A percentile compares a stretch with the other conserved stretches of the same genome.
phyloP scores from a whole-genome alignment of 352 stramenopile species.

The Phytophthora syringae region DNA sequence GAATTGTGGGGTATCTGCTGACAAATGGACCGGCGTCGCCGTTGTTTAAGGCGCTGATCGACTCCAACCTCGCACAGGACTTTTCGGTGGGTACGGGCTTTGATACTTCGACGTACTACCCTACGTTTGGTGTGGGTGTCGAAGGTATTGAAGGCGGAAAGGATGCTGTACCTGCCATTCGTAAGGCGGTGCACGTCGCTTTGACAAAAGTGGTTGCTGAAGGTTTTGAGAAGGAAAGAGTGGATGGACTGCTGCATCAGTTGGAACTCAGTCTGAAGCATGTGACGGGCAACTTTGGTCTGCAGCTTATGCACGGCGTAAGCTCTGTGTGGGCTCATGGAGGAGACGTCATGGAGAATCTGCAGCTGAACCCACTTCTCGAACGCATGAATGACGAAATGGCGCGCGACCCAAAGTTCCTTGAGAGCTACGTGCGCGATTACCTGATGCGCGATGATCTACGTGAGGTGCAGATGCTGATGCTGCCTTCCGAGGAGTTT shows the following conservation, averaged over 20 bases:
- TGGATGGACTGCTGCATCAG: slow-evolving; percentile 80
- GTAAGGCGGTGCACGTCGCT: slow-evolving; percentile 58
- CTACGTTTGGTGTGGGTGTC: slow-evolving; percentile 80
- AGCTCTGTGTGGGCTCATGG: slow-evolving; percentile 77
- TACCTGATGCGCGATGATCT: slow-evolving; percentile 58
- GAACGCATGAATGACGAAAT: slow-evolving; percentile 67
- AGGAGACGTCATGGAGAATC: slow-evolving; percentile 67
- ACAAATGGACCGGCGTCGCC: slow-evolving; percentile 81
- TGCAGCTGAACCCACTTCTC: slow-evolving; percentile 76
- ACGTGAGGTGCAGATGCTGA: slow-evolving; percentile 74
- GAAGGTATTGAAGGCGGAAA: slow-evolving; percentile 69
- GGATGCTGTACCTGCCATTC: slow-evolving; percentile 58
- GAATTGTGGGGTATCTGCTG: slow-evolving; percentile 79
- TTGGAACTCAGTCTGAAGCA: slow-evolving; percentile 87
- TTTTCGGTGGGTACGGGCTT: slow-evolving; percentile 83
- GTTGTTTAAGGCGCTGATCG: slow-evolving; percentile 86
- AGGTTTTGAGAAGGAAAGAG: slow-evolving; percentile 78
- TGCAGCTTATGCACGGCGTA: slow-evolving; percentile 77
- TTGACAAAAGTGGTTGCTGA: slow-evolving; percentile 63
- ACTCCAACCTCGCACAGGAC: slow-evolving; percentile 77
- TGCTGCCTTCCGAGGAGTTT: slow-evolving; percentile 71
- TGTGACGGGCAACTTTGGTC: slow-evolving; percentile 82
- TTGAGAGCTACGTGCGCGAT: slow-evolving; percentile 65
- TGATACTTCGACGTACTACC: slow-evolving; percentile 80
- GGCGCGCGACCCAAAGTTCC: slow-evolving; percentile 63